Evolutionary conservation across 176 grass and related monocot species (phyloP).

Genomic region (Aegilops tauschii): DNA sequence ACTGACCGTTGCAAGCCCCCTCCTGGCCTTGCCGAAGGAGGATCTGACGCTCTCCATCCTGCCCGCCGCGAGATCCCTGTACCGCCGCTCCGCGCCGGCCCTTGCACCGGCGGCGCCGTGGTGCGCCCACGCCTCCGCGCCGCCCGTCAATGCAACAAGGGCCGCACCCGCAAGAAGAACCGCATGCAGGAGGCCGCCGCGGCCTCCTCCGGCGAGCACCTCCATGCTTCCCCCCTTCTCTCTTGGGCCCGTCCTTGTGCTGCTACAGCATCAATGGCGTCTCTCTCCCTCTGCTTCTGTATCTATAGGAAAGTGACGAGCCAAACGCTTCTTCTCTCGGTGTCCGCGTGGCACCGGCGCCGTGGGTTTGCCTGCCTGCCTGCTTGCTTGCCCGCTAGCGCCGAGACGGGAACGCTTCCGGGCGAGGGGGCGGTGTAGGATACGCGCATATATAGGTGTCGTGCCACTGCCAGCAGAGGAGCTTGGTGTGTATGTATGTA

Average conservation of each 20-base stretch:
- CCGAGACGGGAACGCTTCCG: background rate
- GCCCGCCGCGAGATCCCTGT: slow-evolving; percentile 37
- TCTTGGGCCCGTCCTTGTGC: background rate
- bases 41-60: slow-evolving; percentile 48
- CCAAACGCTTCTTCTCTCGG: too few relatives aligned
- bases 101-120: background rate
- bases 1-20: slow-evolving; percentile 35
- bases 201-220: background rate
- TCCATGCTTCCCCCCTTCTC: background rate
- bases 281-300: background rate
- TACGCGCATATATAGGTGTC: slow-evolving; percentile 8
- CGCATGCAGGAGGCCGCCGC: background rate
- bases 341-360: background rate
- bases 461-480: background rate
- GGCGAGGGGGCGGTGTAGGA: background rate
- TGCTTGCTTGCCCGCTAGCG: background rate
- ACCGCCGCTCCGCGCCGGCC: slow-evolving; percentile 31
- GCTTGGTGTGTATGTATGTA: background rate
- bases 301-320: background rate
- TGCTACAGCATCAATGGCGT: slow-evolving; percentile 15
- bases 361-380: background rate
- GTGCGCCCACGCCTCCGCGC: background rate
- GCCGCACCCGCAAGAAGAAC: background rate
- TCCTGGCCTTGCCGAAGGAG: slow-evolving; percentile 25
- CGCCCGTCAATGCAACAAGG: background rate